Evolutionary conservation across 768 basidiomycete genomes (phyloP), one percentile per base, ranked within the genome.

Genomic region (Phanerochaete carnosa): DNA sequence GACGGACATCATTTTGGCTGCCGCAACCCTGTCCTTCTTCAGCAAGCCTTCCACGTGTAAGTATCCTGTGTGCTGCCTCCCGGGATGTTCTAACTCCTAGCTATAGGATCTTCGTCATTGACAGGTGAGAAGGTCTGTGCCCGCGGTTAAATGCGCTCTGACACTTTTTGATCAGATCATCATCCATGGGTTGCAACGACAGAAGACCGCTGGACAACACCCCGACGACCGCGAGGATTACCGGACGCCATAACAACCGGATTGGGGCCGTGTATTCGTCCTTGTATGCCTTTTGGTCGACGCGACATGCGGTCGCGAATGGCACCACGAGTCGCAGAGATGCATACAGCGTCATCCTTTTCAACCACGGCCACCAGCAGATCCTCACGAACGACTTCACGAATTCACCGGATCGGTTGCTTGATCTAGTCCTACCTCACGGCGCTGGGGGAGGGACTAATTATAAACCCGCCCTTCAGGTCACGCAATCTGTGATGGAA

Each of bases 231-330:
- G 60, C 68, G n/a, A 66, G 65, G 35, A 83, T 85, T 45, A 57
- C 64, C 5, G 67, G 66, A 13, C 63, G 56, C 0, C 71, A 73
- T 43, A 68, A 83, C 59, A 81, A 87, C 62, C 72, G 85, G 30
- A 75, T 85, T 19, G 85, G 85, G 0, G 84, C 86, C 0, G 86
- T 86, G 0, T 81, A 80, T 43, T 82, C 84, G 0, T 79, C 85
- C 0, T 64, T 87, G 9, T 68, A 83, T 56, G 72, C 74, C 16
- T 87, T 87, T 67, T 88, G 86, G 85, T 62, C 71, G 15, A 78
- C 86, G 0, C 77, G 85, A 2, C 73, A 77, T 12, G 70, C 75
- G 15, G 78, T 79, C 2, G 53, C 77, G 22, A 66, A 55, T 12
- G 69, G 56, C 7, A 67, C 67, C 15, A 68, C 64, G 0, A 53